Conservation (phyloP, 2,329 filamentous ascomycete species). For the Fusarium verticillioides region DNA sequence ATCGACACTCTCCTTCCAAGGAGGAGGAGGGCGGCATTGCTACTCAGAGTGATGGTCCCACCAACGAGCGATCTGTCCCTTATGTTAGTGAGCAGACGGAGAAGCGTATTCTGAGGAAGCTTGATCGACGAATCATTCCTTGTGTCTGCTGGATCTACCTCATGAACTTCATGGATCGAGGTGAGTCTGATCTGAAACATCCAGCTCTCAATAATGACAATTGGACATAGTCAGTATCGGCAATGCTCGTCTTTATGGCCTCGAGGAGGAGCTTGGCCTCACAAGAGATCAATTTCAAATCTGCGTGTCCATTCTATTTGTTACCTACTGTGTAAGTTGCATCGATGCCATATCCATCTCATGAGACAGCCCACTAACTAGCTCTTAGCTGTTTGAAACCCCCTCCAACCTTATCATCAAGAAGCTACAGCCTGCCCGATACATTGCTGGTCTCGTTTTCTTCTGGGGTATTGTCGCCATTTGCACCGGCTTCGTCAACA, state of each 20-base stretch:
- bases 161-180: conserved; percentile 52
- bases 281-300: conserved; percentile 67
- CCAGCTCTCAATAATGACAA: rapidly evolving
- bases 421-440: conserved; percentile 56
- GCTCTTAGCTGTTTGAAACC: conserved; percentile 50
- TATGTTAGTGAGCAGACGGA: conserved; percentile 38
- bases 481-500: conserved; percentile 56
- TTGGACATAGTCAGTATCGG: conserved; percentile 70
- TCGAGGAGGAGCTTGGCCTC: conserved; percentile 67
- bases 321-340: conserved; percentile 55
- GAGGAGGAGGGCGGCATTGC: conserved; percentile 24
- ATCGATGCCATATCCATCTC: rapidly evolving
- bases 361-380: neutral
- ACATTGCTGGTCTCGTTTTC: conserved; percentile 58
- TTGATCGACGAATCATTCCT: conserved; percentile 49
- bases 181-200: conserved; percentile 7
- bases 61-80: conserved; percentile 22
- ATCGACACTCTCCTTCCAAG: conserved; percentile 17
- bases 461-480: conserved; percentile 58
- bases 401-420: conserved; percentile 55
- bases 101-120: conserved; percentile 42
- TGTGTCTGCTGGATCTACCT: conserved; percentile 49
- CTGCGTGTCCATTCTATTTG: conserved; percentile 57
- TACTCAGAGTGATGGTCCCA: conserved; percentile 24
- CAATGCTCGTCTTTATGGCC: conserved; percentile 64